Evolutionary conservation across 768 basidiomycete species (phyloP), one percentile per base, ranked within the genome.

Genomic region (Chiua virens): DNA sequence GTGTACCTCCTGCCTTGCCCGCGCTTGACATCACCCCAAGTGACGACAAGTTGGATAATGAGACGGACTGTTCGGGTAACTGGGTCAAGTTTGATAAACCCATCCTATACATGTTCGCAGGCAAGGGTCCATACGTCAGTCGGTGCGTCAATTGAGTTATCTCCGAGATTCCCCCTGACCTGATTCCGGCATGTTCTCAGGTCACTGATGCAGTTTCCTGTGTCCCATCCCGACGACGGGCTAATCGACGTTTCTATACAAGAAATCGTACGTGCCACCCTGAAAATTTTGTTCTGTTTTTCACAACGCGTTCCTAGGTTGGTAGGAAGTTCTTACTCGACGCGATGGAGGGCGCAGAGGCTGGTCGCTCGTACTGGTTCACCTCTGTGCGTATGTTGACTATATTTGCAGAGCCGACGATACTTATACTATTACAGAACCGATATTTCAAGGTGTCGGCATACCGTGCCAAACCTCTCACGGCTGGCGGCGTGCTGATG

Each of bases 151-250:
- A 18, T 27, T 20, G 23, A 36, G 17, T 21, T 40, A 11, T 3
- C 30, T 5, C 41, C 34, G 1, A 13, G 23, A 14, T 14, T 3
- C 30, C 7, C 41, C 35, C 4, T 20, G 27, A 17, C 20, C 14
- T 42, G 38, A 27, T 15, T 30, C 23, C 22, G 21, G 27, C 15
- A 2, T 13, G 30, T 18, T 8, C 36, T 52, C 45, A 86, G 86
- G 17, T 85, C 87, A 50, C 75, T 87, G 34, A 86, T 92, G 85
- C 82, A 89, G 22, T 94, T 92, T 62, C 92, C 90, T 0, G 84
- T 89, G 4, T 89, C 89, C 20, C 65, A 86, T 44, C 87, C 89
- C 1, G 81, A 87, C 52, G 89, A 94, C 60, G 89, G 90, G 1
- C 66, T 84, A 27, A 83, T 93, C 46, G 91, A 92, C 58, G 66